phyloP scores from a whole-genome alignment of 768 basidiomycete genomes.

The Pleurotus sapidus region DNA sequence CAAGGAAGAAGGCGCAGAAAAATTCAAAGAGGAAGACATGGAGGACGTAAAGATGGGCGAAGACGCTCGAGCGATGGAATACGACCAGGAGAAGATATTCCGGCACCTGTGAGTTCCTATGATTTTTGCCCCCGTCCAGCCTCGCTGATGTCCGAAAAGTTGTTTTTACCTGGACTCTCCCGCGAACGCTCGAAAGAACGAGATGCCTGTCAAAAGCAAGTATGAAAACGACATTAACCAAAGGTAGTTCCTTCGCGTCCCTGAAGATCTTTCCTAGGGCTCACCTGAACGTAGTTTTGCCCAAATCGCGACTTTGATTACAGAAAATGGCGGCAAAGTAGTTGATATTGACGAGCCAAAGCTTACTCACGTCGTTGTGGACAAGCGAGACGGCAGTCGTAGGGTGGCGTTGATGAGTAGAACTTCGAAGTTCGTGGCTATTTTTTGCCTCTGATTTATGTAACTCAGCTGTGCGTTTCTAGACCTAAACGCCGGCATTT shows the following conservation, averaged over 20 bases:
- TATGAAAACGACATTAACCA: constrained; percentile 48
- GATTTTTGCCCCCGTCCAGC: not conserved
- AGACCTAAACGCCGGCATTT: constrained; percentile 83
- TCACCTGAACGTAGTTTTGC: constrained; percentile 45
- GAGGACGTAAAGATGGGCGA: constrained; percentile 69
- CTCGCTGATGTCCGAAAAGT: constrained; percentile 33
- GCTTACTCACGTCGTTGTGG: constrained; percentile 83
- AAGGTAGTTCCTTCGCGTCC: constrained; percentile 37
- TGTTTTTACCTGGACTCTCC: constrained; percentile 89
- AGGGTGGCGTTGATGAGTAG: constrained; percentile 67
- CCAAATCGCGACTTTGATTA: constrained; percentile 49
- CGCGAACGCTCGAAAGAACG: constrained; percentile 64
- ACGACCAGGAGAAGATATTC: constrained; percentile 79
- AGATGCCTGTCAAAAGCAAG: constrained; percentile 55
- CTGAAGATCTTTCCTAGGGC: not conserved
- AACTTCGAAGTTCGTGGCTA: constrained; percentile 60
- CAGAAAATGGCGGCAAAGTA: constrained; percentile 69
- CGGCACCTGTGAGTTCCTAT: constrained; percentile 63
- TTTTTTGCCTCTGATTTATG: constrained; percentile 4
- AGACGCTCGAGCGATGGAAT: constrained; percentile 62
- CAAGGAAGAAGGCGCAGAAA: not conserved
- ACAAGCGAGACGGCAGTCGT: constrained; percentile 78
- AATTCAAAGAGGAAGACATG: constrained; percentile 18
- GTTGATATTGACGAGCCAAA: constrained; percentile 70
- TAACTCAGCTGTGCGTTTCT: constrained; percentile 5